These are phyloP conservation scores for Sequoiadendron giganteum DNA, from an alignment of 75 land plant species.

Conservation along the genomic window DNA sequence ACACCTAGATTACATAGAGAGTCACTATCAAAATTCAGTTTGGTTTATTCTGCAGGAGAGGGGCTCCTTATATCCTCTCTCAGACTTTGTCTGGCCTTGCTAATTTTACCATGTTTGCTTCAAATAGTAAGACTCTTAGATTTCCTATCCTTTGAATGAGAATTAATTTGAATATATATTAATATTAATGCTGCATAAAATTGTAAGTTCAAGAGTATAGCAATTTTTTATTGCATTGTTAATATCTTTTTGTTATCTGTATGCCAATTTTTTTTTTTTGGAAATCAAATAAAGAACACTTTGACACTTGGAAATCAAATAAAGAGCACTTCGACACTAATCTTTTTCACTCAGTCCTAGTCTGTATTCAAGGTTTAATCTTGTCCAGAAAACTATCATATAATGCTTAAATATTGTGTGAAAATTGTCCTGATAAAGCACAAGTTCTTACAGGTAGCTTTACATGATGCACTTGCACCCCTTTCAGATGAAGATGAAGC, in stretches of 20 bases:
- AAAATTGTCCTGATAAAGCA: background rate
- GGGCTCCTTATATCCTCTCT: background rate
- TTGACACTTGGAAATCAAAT: background rate
- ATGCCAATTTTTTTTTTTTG: background rate
- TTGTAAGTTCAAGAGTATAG: background rate
- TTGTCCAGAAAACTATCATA: background rate
- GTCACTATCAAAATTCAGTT: background rate
- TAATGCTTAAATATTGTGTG: background rate
- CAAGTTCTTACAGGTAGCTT: conserved; percentile 19
- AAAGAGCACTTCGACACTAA: background rate
- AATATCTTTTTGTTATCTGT: background rate
- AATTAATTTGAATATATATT: background rate
- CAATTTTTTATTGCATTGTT: background rate
- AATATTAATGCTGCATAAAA: background rate
- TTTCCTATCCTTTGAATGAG: too few species aligned
- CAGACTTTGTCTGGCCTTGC: too few species aligned
- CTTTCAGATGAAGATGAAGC: conserved; percentile 62
- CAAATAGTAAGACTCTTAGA: too few species aligned
- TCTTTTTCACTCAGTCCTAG: background rate
- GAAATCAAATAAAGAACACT: background rate
- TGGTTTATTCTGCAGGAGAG: background rate
- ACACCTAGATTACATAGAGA: too few species aligned
- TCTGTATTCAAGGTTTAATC: background rate
- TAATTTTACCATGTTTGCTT: too few species aligned
- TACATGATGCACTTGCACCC: conserved; percentile 48